Evolutionary conservation across 495 filamentous ascomycete species (phyloP), one percentile per base, ranked within the genome.

Genomic region (Corynascus novoguineensis): DNA sequence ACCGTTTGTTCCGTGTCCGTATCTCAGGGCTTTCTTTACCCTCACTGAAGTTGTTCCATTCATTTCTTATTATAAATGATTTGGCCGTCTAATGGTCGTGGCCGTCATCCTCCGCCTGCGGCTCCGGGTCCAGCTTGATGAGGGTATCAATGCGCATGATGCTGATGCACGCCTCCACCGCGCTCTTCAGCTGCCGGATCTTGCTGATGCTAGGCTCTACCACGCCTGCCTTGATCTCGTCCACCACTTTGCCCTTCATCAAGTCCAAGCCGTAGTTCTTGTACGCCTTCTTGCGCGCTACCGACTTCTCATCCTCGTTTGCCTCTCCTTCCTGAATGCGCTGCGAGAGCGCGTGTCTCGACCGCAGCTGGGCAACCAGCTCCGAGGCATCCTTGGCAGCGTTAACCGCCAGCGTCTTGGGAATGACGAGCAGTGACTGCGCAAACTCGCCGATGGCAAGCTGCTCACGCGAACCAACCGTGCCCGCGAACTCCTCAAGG

Each of bases 111-210:
- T 86, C 82, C 14, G 78, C 80, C 66, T 82, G 79, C 77, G 85
- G 79, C 78, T 96, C 91, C 52, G 90, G 90, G 82, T 99, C 93
- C 74, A 99, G 75, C 78, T 95, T 96, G 73, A 99, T 97, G 75
- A 99, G 81, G 59, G 93, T 99, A 78, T 99, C 93, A 68, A 99
- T 99, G 66, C 93, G 84, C 95, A 99, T 97, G 70, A 99, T 96
- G 66, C 91, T 86, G 74, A 99, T 96, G 73, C 95, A 97, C 57
- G 93, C 93, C 78, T 99, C 93, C 51, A 97, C 93, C 49, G 95
- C 95, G 78, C 87, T 91, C 86, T 99, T 99, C 64, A 99, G 76
- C 78, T 96, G 92, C 76, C 90, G 87, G 64, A 99, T 81, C 82
- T 99, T 99, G 81, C 92, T 96, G 81, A 99, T 92, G 73, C 87